Evolutionary conservation across 306 rosid species (phyloP).

Genomic region (Mimosa bimucronata): DNA sequence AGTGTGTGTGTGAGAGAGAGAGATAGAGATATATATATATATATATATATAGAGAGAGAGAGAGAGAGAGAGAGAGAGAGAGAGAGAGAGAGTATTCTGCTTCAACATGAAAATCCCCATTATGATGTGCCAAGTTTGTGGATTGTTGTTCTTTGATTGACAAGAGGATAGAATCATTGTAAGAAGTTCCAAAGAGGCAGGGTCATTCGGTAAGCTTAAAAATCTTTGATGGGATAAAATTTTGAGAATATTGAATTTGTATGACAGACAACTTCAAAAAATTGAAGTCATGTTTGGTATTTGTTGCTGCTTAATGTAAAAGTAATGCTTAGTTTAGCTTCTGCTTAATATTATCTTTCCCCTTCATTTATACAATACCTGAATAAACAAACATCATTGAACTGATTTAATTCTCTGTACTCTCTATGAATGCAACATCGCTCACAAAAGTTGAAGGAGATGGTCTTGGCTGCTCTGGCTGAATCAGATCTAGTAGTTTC

Average conservation of each 20-base stretch:
- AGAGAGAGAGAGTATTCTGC: too few relatives aligned
- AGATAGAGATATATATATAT: too few relatives aligned
- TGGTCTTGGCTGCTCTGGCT: constrained; percentile 66
- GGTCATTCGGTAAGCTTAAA: neutral
- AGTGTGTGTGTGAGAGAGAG: too few relatives aligned
- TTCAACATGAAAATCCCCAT: neutral
- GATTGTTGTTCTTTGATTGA: neutral
- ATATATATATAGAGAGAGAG: too few relatives aligned
- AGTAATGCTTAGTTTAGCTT: neutral
- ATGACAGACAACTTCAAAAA: neutral
- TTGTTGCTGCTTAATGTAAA: neutral
- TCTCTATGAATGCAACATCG: constrained; percentile 4
- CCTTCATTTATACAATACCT: neutral
- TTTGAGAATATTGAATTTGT: neutral
- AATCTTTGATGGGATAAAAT: neutral
- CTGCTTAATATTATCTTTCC: neutral
- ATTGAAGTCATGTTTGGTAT: neutral
- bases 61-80: too few relatives aligned
- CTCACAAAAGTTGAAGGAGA: constrained; percentile 65
- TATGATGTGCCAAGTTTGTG: neutral
- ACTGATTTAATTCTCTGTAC: constrained; percentile 2
- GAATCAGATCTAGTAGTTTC: constrained; percentile 63
- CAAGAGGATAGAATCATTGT: neutral
- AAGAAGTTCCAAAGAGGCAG: neutral
- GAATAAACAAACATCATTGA: neutral